Evolutionary conservation across 257 asterid genomes (phyloP).

Genomic region (Orobanche coerulescens): DNA sequence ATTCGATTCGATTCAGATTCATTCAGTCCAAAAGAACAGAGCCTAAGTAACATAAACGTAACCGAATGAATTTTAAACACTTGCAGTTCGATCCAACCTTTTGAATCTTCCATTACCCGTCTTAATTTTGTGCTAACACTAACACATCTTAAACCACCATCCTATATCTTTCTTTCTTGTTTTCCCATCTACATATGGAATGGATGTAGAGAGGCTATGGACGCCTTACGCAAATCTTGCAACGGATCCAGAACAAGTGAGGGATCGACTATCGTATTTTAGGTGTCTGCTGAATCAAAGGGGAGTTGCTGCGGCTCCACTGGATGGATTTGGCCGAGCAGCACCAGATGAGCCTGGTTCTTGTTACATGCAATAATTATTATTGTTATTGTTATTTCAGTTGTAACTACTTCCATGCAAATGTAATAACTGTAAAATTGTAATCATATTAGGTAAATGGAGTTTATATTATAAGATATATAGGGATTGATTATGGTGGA

Average conservation of each 20-base stretch:
- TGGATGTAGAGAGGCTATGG: slow-evolving; percentile 80
- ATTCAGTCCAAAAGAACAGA: too few species aligned
- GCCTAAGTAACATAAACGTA: too few species aligned
- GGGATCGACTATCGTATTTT: slow-evolving; percentile 50
- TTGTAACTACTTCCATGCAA: too few species aligned
- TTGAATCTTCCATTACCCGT: neutral
- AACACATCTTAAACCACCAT: neutral
- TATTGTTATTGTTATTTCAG: too few species aligned
- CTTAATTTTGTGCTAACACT: neutral
- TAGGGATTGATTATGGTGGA: neutral
- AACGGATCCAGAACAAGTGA: slow-evolving; percentile 45
- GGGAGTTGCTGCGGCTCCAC: slow-evolving; percentile 86
- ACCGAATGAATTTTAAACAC: too few species aligned
- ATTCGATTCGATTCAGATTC: too few species aligned
- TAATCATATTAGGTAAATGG: too few species aligned
- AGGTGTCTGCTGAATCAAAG: slow-evolving; percentile 83
- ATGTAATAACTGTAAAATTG: too few species aligned
- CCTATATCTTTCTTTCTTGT: too few species aligned
- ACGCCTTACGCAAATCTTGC: slow-evolving; percentile 50
- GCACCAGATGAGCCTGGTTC: slow-evolving; percentile 72
- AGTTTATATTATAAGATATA: too few species aligned
- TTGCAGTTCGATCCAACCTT: too few species aligned
- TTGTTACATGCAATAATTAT: slow-evolving; percentile 48
- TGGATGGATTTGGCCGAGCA: slow-evolving; percentile 52
- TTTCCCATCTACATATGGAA: too few species aligned